These are phyloP conservation scores for Gossypium turneri DNA, from an alignment of 345 rosid species.

Conservation along the genomic window DNA sequence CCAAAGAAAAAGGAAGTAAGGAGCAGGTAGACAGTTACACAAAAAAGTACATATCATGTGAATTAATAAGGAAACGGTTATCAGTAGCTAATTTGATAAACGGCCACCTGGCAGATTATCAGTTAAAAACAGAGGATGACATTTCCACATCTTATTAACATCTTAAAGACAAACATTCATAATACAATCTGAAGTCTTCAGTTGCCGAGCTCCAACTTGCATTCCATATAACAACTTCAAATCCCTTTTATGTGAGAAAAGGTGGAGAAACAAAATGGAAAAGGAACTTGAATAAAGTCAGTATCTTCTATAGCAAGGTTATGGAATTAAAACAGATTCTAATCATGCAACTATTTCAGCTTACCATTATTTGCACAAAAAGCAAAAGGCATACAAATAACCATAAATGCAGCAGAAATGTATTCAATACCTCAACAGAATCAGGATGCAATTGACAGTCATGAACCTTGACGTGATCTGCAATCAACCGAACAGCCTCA, in stretches of 20 bases:
- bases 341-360: background rate
- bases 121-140: background rate
- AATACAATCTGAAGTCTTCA: background rate
- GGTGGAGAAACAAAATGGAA: background rate
- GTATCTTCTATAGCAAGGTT: background rate
- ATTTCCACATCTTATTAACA: background rate
- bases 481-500: constrained; percentile 76
- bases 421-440: constrained; percentile 54
- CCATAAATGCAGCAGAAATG: background rate
- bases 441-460: constrained; percentile 92
- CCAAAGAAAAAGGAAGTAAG: background rate
- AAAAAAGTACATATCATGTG: background rate
- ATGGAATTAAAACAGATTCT: background rate
- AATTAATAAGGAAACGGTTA: background rate
- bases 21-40: background rate
- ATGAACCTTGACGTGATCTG: constrained; percentile 66
- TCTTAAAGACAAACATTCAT: background rate
- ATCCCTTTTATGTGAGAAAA: background rate
- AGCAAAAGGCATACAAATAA: background rate
- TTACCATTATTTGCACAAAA: constrained; percentile 4
- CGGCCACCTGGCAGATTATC: background rate
- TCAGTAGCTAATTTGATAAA: background rate
- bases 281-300: background rate
- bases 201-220: background rate
- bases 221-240: background rate